phyloP scores from a whole-genome alignment of 139 green algal genomes.

The Tetratostichococcus sp. region DNA sequence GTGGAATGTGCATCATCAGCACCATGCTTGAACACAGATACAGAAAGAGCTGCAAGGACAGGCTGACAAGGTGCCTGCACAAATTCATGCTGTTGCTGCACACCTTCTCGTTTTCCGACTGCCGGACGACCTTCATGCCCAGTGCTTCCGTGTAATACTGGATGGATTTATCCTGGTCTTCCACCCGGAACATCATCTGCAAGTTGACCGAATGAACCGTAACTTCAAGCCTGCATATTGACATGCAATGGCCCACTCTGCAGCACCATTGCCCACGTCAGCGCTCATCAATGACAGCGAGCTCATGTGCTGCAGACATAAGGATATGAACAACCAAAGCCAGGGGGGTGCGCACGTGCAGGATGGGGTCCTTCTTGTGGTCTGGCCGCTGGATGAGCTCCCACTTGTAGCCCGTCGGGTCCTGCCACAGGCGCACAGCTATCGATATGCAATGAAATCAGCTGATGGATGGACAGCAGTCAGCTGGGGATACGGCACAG shows the following conservation, averaged over 20 bases:
- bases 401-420: slow-evolving; percentile 85
- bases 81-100: too few relatives aligned
- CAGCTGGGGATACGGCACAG: too few relatives aligned
- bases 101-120: slow-evolving; percentile 50
- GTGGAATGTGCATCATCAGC: too few relatives aligned
- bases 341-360: slow-evolving; percentile 29
- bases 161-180: slow-evolving; percentile 75
- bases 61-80: too few relatives aligned
- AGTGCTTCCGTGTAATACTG: slow-evolving; percentile 80
- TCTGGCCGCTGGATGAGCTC: slow-evolving; percentile 72
- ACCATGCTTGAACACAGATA: too few relatives aligned
- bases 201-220: not conserved
- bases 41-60: not conserved
- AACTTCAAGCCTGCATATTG: not conserved
- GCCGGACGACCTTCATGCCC: slow-evolving; percentile 70
- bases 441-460: not conserved
- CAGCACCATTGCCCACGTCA: too few relatives aligned
- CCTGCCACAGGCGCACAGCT: slow-evolving; percentile 26
- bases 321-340: too few relatives aligned
- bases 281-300: too few relatives aligned
- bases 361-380: slow-evolving; percentile 65
- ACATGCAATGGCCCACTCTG: not conserved
- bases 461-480: too few relatives aligned
- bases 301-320: too few relatives aligned
- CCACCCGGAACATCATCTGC: slow-evolving; percentile 90